These are phyloP conservation scores for Perilla frutescens DNA, from an alignment of 257 asterid species.

Conservation along the genomic window DNA sequence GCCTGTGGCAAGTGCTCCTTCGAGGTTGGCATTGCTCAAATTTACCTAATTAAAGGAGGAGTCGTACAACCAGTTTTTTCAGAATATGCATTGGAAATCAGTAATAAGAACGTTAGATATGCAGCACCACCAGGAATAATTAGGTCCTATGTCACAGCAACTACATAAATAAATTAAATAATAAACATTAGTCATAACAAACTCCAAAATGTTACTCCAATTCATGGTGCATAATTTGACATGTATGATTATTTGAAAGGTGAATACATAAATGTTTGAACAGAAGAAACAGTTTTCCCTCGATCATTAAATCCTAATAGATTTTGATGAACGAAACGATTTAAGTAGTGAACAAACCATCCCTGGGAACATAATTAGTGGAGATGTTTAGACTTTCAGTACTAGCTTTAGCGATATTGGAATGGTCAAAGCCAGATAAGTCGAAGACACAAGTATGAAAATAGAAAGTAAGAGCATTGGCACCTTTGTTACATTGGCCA, in stretches of 20 bases:
- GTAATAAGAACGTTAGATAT: neutral
- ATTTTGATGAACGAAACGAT: neutral
- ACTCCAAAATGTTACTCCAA: conserved; percentile 5
- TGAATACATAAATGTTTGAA: neutral
- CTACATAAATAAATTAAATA: neutral
- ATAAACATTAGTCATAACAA: no score
- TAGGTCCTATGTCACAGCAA: neutral
- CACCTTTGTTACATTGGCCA: conserved; percentile 94
- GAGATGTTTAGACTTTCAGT: conserved; percentile 6
- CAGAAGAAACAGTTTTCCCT: neutral
- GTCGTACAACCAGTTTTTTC: neutral
- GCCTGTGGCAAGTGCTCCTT: conserved; percentile 94
- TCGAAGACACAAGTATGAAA: neutral
- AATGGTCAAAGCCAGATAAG: conserved; percentile 6
- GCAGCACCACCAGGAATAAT: neutral
- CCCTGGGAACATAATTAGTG: neutral
- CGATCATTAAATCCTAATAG: neutral
- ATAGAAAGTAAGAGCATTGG: conserved; percentile 17
- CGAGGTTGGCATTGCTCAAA: conserved; percentile 89
- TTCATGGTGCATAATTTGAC: neutral
- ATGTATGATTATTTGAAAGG: neutral
- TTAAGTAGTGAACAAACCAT: neutral
- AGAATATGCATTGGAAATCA: neutral
- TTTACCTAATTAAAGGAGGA: conserved; percentile 56
- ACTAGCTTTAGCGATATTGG: neutral